Percentiles rank a stretch among this genome's conserved stretches.
Evolutionary conservation across 2,329 filamentous ascomycete genomes (phyloP).

Genomic region (Fusarium zealandicum): DNA sequence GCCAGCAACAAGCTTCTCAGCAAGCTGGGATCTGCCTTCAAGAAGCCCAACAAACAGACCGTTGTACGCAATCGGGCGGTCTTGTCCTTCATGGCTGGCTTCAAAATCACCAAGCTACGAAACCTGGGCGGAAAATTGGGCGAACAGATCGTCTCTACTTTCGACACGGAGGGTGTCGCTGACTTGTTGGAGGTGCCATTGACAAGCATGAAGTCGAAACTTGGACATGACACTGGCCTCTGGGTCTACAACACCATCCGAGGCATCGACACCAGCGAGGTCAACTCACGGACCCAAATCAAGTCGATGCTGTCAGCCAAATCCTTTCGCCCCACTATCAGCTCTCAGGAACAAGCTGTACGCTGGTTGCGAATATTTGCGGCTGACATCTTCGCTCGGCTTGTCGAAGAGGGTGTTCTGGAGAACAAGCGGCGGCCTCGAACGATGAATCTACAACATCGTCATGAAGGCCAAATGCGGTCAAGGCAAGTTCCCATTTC

Average conservation of each 20-base stretch:
- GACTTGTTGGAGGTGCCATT: conserved; percentile 77
- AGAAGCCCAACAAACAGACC: conserved; percentile 94
- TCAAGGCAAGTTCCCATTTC: conserved; percentile 82
- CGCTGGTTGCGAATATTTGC: conserved; percentile 92
- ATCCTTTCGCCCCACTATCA: conserved; percentile 87
- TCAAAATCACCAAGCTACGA: conserved; percentile 94
- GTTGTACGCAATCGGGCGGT: conserved; percentile 88
- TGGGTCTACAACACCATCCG: conserved; percentile 89
- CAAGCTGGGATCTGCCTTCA: conserved; percentile 88
- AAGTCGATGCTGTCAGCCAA: conserved; percentile 98
- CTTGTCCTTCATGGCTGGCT: conserved; percentile 77
- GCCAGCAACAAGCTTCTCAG: conserved; percentile 94
- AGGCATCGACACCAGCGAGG: conserved; percentile 85
- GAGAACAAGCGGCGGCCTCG: conserved; percentile 88
- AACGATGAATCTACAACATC: conserved; percentile 84
- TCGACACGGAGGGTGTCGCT: conserved; percentile 79
- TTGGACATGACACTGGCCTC: conserved; percentile 83
- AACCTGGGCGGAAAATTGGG: conserved; percentile 96
- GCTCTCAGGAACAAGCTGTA: conserved; percentile 75
- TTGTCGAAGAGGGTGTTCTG: conserved; percentile 88
- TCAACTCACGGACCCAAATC: conserved; percentile 90
- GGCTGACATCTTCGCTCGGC: conserved; percentile 86
- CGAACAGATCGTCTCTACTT: conserved; percentile 81
- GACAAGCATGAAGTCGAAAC: conserved; percentile 76
- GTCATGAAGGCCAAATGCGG: conserved; percentile 74